These are phyloP conservation scores for Ophiosphaerella korrae DNA, from an alignment of 2,329 filamentous ascomycete species.

Conservation along the genomic window DNA sequence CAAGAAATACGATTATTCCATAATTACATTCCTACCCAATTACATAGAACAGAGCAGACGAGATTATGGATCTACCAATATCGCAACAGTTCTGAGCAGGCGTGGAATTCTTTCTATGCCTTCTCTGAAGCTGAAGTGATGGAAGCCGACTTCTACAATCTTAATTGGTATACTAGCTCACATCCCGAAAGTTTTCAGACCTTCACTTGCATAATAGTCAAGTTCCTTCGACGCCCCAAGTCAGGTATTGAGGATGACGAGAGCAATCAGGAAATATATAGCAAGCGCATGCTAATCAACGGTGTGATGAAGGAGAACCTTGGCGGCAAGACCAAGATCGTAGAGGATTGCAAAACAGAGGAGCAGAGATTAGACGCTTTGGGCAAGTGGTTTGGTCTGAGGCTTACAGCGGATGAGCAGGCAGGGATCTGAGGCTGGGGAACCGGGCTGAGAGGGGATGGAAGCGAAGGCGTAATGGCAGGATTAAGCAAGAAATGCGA, in stretches of 20 bases:
- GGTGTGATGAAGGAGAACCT: conserved; percentile 52
- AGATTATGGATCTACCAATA: conserved; percentile 69
- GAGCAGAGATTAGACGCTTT: conserved; percentile 47
- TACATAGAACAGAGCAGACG: conserved; percentile 39
- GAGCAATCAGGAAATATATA: conserved; percentile 38
- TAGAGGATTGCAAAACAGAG: conserved; percentile 47
- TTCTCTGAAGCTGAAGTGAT: conserved; percentile 50
- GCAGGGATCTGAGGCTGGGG: conserved; percentile 38
- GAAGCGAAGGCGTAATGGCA: conserved; percentile 3
- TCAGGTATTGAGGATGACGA: conserved; percentile 34
- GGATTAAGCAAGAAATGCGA: not conserved
- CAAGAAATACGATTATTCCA: conserved; percentile 62
- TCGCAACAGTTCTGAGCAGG: conserved; percentile 41
- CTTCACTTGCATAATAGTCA: conserved; percentile 44
- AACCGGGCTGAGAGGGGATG: conserved; percentile 26
- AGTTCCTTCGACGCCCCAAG: conserved; percentile 39
- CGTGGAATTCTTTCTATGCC: conserved; percentile 52
- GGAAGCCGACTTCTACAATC: conserved; percentile 47
- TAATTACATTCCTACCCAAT: conserved; percentile 55
- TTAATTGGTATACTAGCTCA: conserved; percentile 46
- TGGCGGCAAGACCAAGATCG: conserved; percentile 47
- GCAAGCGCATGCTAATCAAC: conserved; percentile 49
- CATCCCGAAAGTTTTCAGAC: conserved; percentile 42
- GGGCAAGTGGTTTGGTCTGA: conserved; percentile 49
- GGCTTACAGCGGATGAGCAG: conserved; percentile 43